A percentile compares a stretch with the other conserved stretches of the same genome.
phyloP scores from a whole-genome alignment of 345 rosid genomes.

The Bruguiera parviflora region DNA sequence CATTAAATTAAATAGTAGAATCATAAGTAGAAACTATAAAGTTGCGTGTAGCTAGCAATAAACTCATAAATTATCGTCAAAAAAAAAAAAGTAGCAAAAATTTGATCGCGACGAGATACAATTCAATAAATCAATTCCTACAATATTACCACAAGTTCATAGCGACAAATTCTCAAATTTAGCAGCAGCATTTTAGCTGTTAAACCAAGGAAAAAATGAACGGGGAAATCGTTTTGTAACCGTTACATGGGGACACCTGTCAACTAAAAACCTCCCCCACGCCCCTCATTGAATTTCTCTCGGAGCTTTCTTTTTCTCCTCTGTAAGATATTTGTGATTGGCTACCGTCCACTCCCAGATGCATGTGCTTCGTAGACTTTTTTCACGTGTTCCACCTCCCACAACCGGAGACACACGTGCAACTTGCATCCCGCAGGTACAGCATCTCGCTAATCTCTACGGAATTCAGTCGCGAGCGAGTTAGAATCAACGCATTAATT shows the following conservation, averaged over 20 bases:
- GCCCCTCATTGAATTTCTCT: neutral
- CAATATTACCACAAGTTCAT: no score
- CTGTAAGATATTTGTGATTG: neutral
- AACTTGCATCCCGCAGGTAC: constrained; percentile 41
- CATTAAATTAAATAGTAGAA: no score
- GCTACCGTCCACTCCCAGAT: constrained; percentile 8
- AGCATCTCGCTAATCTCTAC: constrained; percentile 14
- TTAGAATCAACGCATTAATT: no score
- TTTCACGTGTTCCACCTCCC: constrained; percentile 48
- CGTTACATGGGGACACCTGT: constrained; percentile 19
- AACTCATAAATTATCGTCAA: no score
- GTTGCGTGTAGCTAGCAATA: no score
- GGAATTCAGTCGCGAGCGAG: no score
- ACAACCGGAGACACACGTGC: constrained; percentile 52
- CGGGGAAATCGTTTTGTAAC: constrained; percentile 17
- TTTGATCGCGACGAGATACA: no score
- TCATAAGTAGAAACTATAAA: no score
- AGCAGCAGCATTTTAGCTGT: no score
- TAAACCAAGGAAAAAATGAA: neutral
- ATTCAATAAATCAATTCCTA: no score
- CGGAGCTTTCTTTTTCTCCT: neutral
- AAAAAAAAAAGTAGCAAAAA: no score
- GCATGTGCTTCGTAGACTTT: constrained; percentile 33
- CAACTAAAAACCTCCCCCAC: neutral
- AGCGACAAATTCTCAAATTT: no score